These are phyloP conservation scores for Chaetothyriales sp. DNA, from an alignment of 2,329 filamentous ascomycete genomes.

Conservation along the genomic window DNA sequence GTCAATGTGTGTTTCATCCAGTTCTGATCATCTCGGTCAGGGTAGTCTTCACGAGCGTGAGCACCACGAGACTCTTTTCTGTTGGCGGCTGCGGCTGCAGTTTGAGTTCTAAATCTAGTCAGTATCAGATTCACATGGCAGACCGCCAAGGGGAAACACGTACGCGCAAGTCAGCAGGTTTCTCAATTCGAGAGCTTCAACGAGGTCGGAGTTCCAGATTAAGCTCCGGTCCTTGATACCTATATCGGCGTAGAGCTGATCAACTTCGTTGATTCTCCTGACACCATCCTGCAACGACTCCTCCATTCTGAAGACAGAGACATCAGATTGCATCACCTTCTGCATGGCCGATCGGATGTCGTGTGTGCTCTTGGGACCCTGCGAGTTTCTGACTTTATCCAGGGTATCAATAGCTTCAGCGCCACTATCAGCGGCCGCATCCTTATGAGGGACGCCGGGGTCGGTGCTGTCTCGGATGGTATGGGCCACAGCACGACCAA, in stretches of 20 bases:
- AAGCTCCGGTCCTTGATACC: constrained; percentile 97
- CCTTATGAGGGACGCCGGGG: constrained; percentile 64
- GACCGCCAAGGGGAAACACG: constrained; percentile 32
- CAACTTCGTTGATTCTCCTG: constrained; percentile 69
- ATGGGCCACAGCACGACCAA: constrained; percentile 92
- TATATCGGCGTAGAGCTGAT: constrained; percentile 63
- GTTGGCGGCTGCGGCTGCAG: constrained; percentile 75
- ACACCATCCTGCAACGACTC: constrained; percentile 90
- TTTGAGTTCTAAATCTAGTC: constrained; percentile 42
- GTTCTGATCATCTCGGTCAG: constrained; percentile 83
- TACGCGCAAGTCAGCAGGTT: constrained; percentile 95
- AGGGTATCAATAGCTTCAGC: constrained; percentile 61
- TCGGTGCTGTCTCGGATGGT: constrained; percentile 90
- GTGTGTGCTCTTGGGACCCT: constrained; percentile 72
- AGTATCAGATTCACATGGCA: neutral
- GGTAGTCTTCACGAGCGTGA: constrained; percentile 91
- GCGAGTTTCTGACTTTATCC: constrained; percentile 69
- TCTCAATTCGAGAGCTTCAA: constrained; percentile 87
- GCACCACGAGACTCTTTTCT: constrained; percentile 95
- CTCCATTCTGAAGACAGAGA: constrained; percentile 90
- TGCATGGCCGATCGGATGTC: constrained; percentile 89
- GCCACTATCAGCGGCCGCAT: constrained; percentile 70
- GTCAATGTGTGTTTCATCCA: constrained; percentile 99
- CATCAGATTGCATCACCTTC: constrained; percentile 95
- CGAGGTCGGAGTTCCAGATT: constrained; percentile 98